Evolutionary conservation across 2,329 filamentous ascomycete species (phyloP), one percentile per base, ranked within the genome.

Genomic region (Nemania sp.): DNA sequence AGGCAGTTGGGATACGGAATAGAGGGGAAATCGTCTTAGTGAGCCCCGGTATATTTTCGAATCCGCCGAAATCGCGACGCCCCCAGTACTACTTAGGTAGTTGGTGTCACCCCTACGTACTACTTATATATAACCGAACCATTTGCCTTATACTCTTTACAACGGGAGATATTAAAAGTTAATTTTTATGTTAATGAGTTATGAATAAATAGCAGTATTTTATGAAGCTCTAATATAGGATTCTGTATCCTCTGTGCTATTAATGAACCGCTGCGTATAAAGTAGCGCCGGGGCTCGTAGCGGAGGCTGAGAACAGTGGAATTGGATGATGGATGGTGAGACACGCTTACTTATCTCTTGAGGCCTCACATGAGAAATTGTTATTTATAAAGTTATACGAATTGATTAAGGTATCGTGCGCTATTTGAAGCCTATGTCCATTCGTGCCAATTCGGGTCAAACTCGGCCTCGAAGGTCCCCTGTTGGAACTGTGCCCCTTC

Each of bases 401-500:
- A 13, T 24, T 32, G 2, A 43, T 4, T 41, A 5, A 3, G 13
- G n/a, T 38, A 24, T 43, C 38, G 15, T 15, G 0, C 15, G 6
- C 26, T n/a, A 43, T 7, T 15, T 22, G 11, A 13, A 24, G 11
- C 18, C 13, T 66, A 76, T 1, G 72, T 74, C 75, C 73, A 76
- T 45, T 71, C 69, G 18, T 74, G 66, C 75, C 75, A 76, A 45
- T 66, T 64, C 1, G 57, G 58, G 27, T 68, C 59, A 11, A 76
- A 35, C 1, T 52, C 24, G 22, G 35, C 26, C 18, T 55, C 38
- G 1, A 65, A 5, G 4, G 11, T 41, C 38, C 52, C 56, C 18
- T 52, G 18, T 2, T 68, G 38, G 18, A 72, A 74, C 54, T 82
- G 81, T 4, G 83, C 82, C 0, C 85, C 85, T 71, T 88, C 85